A percentile compares a stretch with the other conserved stretches of the same genome.
These are phyloP conservation scores for Blastobotrys proliferans DNA, from an alignment of 1,139 yeast species.

Conservation along the genomic window DNA sequence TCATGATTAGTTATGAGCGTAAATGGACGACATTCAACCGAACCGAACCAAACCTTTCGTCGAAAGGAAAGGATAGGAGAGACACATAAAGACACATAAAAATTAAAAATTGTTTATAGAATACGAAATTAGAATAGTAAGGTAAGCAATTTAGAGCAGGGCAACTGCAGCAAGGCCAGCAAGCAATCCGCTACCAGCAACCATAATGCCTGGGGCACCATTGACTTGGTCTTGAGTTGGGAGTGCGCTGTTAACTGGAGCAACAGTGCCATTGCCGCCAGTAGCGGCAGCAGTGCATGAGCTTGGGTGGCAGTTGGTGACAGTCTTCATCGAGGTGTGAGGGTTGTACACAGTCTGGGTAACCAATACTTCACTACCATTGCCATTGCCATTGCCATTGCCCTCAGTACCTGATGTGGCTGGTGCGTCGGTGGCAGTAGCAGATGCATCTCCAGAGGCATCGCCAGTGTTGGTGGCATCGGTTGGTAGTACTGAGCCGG, in stretches of 20 bases:
- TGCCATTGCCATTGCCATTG: background rate
- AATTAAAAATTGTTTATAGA: no score
- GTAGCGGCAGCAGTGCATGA: conserved; percentile 1
- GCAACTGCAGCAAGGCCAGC: conserved; percentile 2
- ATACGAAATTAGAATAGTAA: no score
- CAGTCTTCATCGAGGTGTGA: background rate
- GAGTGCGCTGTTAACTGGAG: background rate
- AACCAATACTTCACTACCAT: conserved; percentile 1
- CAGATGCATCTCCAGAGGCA: background rate
- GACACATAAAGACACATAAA: no score
- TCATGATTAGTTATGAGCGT: no score
- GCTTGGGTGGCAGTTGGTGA: conserved; percentile 6
- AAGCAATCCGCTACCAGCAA: background rate
- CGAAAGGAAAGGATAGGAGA: no score
- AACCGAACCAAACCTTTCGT: no score
- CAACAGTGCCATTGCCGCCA: background rate
- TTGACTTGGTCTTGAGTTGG: conserved; percentile 7
- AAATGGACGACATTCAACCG: no score
- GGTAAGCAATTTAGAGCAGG: no score
- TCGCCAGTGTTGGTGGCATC: background rate
- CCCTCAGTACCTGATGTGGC: background rate
- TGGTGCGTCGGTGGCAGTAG: background rate
- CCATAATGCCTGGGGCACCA: background rate
- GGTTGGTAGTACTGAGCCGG: background rate
- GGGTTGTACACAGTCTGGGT: background rate